Evolutionary conservation across 2,329 filamentous ascomycete genomes (phyloP), one percentile per base, ranked within the genome.

Genomic region (Xylariomycetidae sp.): DNA sequence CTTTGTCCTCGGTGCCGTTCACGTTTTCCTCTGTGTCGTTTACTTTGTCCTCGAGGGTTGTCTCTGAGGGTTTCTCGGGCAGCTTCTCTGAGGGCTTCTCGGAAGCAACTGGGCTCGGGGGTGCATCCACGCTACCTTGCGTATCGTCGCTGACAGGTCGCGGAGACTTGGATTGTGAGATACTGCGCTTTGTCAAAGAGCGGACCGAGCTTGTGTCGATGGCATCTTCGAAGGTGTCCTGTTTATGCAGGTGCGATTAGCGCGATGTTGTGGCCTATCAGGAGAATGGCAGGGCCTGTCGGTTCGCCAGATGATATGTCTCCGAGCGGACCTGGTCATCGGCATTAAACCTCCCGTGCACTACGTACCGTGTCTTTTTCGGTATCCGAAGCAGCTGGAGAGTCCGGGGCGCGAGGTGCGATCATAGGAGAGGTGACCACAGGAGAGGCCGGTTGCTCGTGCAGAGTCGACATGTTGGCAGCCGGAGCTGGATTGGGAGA

Each of bases 191-290:
- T 23, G 73, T 78, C 41, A 87, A 61, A 17, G 82, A 86, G 40
- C 82, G 75, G 32, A 75, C 66, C 20, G 76, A 79, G 28, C 67
- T 61, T 39, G 70, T 74, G 58, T 85, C 82, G 47, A 76, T 65
- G 35, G 85, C 87, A 68, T 95, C 87, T 63, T 94, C 86, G 53
- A 93, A 94, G 12, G 74, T 75, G 50, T 89, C 82, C 81, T 86
- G 46, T 32, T 39, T n/a, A 28, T 2, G 15, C 31, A 10, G 18
- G 35, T 10, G 10, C 22, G 13, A 32, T 53, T 29, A 53, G 46
- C 35, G 33, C 8, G 26, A 26, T 28, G 15, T 14, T 9, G 27
- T 17, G 9, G 17, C 19, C 14, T 30, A 19, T 31, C 31, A 23
- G 36, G 30, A 25, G 28, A 32, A 17, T 10, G 31, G 16, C 13